Evolutionary conservation across 2,329 filamentous ascomycete species (phyloP), one percentile per base, ranked within the genome.

Genomic region (Chrysoporthe austroafricana): DNA sequence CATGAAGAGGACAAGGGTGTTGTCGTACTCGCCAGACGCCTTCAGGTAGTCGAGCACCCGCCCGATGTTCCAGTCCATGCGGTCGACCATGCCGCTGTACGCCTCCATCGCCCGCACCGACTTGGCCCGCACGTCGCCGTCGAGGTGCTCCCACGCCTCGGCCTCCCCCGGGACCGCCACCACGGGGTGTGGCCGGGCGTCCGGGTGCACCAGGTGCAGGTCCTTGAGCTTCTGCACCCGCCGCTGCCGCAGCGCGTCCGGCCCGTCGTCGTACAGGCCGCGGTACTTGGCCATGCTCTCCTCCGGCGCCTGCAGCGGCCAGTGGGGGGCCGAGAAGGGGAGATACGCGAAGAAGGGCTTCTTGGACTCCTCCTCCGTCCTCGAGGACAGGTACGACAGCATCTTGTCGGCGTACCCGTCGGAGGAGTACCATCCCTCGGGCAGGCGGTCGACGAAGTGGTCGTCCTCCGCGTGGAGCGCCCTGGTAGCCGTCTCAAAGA

Each of bases 301-400:
- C 62, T 78, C 74, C 0, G 86, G 85, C 0, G 86, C 85, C 71
- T 89, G 87, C 3, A 89, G 77, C 1, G 87, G 87, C 87, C 87
- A 89, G 71, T 89, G 87, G 1, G 87, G 87, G 0, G 87, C 87
- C 0, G 86, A 86, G 73, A 88, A 89, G 2, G 87, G 85, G 2
- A 87, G 78, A 72, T 88, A 88, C 1, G 79, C 86, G 72, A 89
- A 89, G 77, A 89, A 89, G 0, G 86, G 83, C 56, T 75, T 71
- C 2, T 77, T 71, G 4, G 44, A 9, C 16, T 77, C 68, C 71
- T 76, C 68, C 73, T 82, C 84, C 80, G 57, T 84, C 82, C 44
- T 79, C 75, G 0, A 87, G 76, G 63, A 39, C 7, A 57, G 54
- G 18, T 57, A 57, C 2, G 54, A 71, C 11, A 86, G 71, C 79